These are phyloP conservation scores for Chrysanthemum lavandulifolium DNA, from an alignment of 129 eudicot genomes.

Conservation along the genomic window DNA sequence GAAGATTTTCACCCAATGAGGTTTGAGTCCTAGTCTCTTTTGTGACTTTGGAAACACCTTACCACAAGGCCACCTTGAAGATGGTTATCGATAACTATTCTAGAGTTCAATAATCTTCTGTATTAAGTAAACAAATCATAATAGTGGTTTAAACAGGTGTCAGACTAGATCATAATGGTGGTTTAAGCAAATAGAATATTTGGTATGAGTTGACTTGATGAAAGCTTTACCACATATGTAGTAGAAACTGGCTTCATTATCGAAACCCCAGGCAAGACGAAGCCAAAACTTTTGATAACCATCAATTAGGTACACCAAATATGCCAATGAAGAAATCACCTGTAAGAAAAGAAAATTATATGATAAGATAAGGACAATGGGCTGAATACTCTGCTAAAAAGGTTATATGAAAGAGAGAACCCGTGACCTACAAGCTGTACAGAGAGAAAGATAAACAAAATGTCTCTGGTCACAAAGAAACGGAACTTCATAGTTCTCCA, in stretches of 20 bases:
- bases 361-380: conserved; percentile 3
- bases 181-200: not conserved
- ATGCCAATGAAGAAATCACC: conserved; percentile 82
- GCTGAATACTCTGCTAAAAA: not conserved
- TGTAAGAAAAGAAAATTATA: conserved; percentile 25
- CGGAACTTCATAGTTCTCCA: conserved; percentile 98
- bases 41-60: no score
- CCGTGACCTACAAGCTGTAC: conserved; percentile 81
- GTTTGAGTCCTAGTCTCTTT: no score
- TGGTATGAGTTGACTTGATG: not conserved
- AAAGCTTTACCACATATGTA: conserved; percentile 79
- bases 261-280: conserved; percentile 87
- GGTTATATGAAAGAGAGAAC: conserved; percentile 13
- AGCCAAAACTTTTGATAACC: conserved; percentile 77
- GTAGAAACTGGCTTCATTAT: conserved; percentile 75
- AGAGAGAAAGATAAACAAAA: conserved; percentile 78
- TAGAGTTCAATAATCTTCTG: no score
- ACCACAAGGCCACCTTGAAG: no score
- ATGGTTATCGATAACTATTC: no score
- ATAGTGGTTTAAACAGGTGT: no score
- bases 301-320: conserved; percentile 75
- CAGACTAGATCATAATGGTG: no score
- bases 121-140: no score
- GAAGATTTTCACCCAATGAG: no score
- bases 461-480: conserved; percentile 95